A percentile compares a stretch with the other conserved stretches of the same genome.
phyloP scores from a whole-genome alignment of 306 rosid genomes.

The Cicer cuneatum region DNA sequence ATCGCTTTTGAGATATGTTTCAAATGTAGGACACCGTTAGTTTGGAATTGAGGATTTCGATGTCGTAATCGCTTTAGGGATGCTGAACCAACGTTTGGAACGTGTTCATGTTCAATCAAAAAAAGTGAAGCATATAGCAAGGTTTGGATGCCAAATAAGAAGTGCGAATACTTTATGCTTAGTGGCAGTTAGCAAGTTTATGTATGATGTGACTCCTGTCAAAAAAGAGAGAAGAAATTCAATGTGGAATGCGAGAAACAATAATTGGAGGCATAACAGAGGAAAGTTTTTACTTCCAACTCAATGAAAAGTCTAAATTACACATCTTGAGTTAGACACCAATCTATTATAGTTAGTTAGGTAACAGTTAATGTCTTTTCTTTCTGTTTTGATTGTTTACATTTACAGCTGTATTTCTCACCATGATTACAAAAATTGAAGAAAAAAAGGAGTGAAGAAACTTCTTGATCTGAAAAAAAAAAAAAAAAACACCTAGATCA shows the following conservation, averaged over 20 bases:
- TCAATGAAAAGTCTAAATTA: slow-evolving; percentile 30
- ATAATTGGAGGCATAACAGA: not conserved
- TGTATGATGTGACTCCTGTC: not conserved
- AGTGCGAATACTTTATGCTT: not conserved
- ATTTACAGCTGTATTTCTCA: too few relatives aligned
- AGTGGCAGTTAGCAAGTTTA: not conserved
- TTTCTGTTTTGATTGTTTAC: too few relatives aligned
- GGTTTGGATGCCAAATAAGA: not conserved
- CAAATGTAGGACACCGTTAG: not conserved
- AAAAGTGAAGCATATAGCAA: not conserved
- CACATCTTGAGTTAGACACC: too few relatives aligned
- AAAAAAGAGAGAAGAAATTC: not conserved
- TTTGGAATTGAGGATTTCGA: not conserved
- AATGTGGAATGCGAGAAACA: not conserved
- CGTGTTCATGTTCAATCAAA: not conserved
- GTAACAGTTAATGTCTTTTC: too few relatives aligned
- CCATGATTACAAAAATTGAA: too few relatives aligned
- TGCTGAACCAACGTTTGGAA: not conserved
- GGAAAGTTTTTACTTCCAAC: too few relatives aligned
- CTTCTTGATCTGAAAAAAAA: too few relatives aligned
- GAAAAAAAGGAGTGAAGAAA: too few relatives aligned
- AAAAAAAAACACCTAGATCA: too few relatives aligned
- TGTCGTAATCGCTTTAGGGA: not conserved
- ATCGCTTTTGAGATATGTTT: not conserved
- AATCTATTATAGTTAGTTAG: too few relatives aligned